Percentiles rank a stretch among this genome's conserved stretches.
Conservation (phyloP, 2,329 filamentous ascomycete genomes). For the Aureobasidium sp. region DNA sequence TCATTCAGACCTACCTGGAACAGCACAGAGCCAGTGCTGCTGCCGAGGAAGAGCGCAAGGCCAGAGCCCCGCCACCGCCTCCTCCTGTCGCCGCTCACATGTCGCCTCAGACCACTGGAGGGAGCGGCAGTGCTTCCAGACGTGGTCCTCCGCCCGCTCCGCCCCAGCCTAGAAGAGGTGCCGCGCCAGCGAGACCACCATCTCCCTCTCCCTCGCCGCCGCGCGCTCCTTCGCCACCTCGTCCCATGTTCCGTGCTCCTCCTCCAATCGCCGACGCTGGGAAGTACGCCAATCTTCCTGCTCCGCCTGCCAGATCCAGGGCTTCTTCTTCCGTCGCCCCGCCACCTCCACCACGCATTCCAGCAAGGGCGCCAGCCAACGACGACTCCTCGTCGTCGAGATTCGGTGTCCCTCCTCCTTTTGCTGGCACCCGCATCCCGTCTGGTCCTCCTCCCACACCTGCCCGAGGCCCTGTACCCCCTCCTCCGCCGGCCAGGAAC, state of each 20-base stretch:
- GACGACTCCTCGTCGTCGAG: constrained; percentile 57
- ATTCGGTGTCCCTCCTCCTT: constrained; percentile 75
- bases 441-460: constrained; percentile 52
- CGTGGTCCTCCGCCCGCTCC: constrained; percentile 56
- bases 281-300: constrained; percentile 57
- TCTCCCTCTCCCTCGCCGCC: constrained; percentile 58
- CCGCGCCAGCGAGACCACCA: constrained; percentile 38
- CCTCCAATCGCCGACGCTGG: constrained; percentile 86
- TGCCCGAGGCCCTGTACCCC: constrained; percentile 26
- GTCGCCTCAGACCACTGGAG: constrained; percentile 57
- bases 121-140: constrained; percentile 46
- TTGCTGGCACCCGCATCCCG: constrained; percentile 55
- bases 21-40: constrained; percentile 52
- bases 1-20: constrained; percentile 61
- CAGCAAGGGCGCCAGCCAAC: constrained; percentile 48
- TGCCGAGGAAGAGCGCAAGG: constrained; percentile 42
- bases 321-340: constrained; percentile 26
- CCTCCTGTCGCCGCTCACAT: constrained; percentile 45
- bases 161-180: constrained; percentile 35
- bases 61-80: constrained; percentile 55
- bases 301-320: constrained; percentile 51
- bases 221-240: constrained; percentile 63
- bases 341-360: constrained; percentile 36
- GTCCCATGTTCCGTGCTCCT: constrained; percentile 71
- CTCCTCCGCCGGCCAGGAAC: constrained; percentile 24